These are phyloP conservation scores for Lentinula novae-zelandiae DNA, from an alignment of 1,284 basidiomycete species.

Conservation along the genomic window DNA sequence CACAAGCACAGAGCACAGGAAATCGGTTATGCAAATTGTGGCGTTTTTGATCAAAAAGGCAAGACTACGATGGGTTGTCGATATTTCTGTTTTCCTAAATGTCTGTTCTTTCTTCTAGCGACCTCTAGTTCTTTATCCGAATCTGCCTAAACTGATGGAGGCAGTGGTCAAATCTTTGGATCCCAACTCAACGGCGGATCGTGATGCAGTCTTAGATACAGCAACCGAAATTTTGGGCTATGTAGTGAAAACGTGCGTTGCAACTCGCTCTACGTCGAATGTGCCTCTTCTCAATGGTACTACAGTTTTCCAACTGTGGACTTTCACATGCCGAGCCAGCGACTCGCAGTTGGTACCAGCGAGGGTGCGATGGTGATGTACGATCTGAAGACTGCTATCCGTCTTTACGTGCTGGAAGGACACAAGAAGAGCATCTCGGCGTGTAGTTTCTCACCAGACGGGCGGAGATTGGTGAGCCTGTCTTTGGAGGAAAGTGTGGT, in stretches of 20 bases:
- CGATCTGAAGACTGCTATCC: slow-evolving; percentile 93
- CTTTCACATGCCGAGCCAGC: slow-evolving; percentile 84
- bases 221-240: slow-evolving; percentile 92
- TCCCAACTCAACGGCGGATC: slow-evolving; percentile 78
- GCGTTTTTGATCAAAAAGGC: slow-evolving; percentile 91
- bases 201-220: slow-evolving; percentile 86
- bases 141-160: slow-evolving; percentile 86
- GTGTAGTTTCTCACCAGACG: slow-evolving; percentile 90
- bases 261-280: background rate
- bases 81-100: background rate
- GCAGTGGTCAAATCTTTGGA: slow-evolving; percentile 97
- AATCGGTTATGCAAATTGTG: slow-evolving; percentile 88
- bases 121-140: slow-evolving; percentile 83
- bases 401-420: slow-evolving; percentile 92
- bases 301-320: slow-evolving; percentile 87
- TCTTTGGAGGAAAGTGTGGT: slow-evolving; percentile 82
- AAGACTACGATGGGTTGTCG: background rate
- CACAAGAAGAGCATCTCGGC: slow-evolving; percentile 80
- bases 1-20: slow-evolving; percentile 61
- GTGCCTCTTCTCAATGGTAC: background rate
- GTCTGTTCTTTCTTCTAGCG: slow-evolving; percentile 43
- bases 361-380: slow-evolving; percentile 96
- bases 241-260: slow-evolving; percentile 81
- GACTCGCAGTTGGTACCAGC: slow-evolving; percentile 89
- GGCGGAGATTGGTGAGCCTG: slow-evolving; percentile 83